Base-by-base conservation (phyloP, 257 asterid species). In the Solanum rostratum region DNA sequence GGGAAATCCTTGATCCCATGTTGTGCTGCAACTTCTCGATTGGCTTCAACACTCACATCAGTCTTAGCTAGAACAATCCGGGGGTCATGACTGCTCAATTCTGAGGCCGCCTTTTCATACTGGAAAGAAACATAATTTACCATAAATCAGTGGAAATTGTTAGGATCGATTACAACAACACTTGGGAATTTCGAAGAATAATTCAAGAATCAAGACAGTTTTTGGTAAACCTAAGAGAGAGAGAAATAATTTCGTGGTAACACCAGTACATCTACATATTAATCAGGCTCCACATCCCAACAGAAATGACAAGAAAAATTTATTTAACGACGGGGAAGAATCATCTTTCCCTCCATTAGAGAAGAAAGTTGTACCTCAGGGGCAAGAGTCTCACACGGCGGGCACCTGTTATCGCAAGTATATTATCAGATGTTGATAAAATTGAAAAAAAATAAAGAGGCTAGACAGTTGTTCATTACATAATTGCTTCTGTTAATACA, bases 371-470 rank as follows among this genome's bases (percentile, higher is more conserved):
- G 20, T 89, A 96, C 99, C 99, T 96, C 99, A 3, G 99, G 99
- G 69, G 98, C 98, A 43, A 96, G 98, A 54, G 89, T 80, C 93
- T 94, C 87, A 80, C 99, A 96, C 79, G 92, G 97, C 2, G 98
- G 98, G 85, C 99, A 96, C 98, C 99, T 96, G 93, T 86, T 66
- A 80, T 30, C 54, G 60, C 82, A 83, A 84, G 49, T 49, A 76
- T 20, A 55, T 60, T 24, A 27, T 14, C 71, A 41, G 60, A 20
- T 29, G 60, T 18, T 53, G 30, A 79, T 62, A 30, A 27, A 20
- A 59, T 53, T 24, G 57, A 27, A 29, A 80, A n/a, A 27, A 9
- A 24, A 37, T 80, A 80, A 80, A 57, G 84, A 30, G 63, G 71
- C n/a, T n/a, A 33, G 29, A 37, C 24, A 37, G 37, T 54, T 65